These are phyloP conservation scores for Diaporthe vaccinii DNA, from an alignment of 2,329 filamentous ascomycete species.

Conservation along the genomic window DNA sequence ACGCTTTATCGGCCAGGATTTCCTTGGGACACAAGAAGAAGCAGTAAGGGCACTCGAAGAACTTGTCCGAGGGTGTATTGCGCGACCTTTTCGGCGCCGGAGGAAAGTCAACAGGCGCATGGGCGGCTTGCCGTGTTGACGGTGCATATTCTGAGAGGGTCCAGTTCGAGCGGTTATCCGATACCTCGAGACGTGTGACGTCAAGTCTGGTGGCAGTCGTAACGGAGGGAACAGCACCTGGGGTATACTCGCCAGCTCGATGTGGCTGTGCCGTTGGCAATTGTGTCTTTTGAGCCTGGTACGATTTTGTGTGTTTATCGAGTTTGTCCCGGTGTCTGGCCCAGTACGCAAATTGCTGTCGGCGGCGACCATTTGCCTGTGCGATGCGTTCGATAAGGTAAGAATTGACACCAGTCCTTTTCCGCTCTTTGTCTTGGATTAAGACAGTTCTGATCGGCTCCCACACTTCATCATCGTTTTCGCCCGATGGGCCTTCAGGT, in stretches of 20 bases:
- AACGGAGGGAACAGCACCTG: not conserved
- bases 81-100: not conserved
- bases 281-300: not conserved
- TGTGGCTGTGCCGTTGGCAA: not conserved
- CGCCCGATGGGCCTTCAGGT: not conserved
- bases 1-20: not conserved
- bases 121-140: not conserved
- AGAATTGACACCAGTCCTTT: not conserved
- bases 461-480: constrained; percentile 15
- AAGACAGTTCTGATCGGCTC: constrained; percentile 25
- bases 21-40: constrained; percentile 20
- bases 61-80: not conserved
- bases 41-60: constrained; percentile 30
- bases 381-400: constrained; percentile 20
- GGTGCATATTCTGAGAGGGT: constrained; percentile 12
- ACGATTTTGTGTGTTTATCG: constrained; percentile 1
- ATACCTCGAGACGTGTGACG: not conserved
- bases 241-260: not conserved
- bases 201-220: constrained; percentile 13
- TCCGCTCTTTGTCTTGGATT: not conserved
- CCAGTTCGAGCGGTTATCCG: constrained; percentile 6
- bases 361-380: constrained; percentile 12
- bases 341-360: constrained; percentile 32
- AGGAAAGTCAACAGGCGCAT: not conserved
- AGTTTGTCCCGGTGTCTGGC: constrained; percentile 20